Conservation (phyloP, 2,329 filamentous ascomycete species). For the Arthroderma sp. region DNA sequence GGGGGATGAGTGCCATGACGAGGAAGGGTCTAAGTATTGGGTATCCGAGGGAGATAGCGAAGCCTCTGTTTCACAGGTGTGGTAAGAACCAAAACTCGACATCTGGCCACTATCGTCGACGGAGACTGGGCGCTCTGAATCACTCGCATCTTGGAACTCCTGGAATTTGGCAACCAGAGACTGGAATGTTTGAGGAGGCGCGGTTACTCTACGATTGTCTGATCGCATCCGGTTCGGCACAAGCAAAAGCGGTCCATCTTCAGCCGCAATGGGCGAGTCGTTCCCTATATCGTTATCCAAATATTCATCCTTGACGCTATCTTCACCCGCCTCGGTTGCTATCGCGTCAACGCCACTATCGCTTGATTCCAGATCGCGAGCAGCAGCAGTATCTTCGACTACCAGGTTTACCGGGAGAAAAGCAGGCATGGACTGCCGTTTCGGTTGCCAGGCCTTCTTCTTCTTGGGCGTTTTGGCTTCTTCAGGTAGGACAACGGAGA, state of each 20-base stretch:
- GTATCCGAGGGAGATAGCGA: not conserved
- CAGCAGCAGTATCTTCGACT: not conserved
- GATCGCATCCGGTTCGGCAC: not conserved
- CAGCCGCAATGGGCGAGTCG: not conserved
- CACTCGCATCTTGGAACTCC: slow-evolving; percentile 15
- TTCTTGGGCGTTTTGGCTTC: slow-evolving; percentile 52
- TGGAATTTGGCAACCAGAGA: slow-evolving; percentile 31
- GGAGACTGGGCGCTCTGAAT: slow-evolving; percentile 16
- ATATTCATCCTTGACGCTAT: not conserved
- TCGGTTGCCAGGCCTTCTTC: slow-evolving; percentile 58
- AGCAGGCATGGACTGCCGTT: slow-evolving; percentile 21
- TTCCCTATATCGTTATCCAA: not conserved
- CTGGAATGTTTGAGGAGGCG: slow-evolving; percentile 25
- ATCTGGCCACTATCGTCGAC: slow-evolving; percentile 22
- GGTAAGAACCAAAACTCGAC: slow-evolving; percentile 34
- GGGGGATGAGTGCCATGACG: not conserved
- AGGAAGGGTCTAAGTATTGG: not conserved
- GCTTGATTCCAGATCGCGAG: slow-evolving; percentile 3
- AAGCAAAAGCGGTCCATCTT: not conserved
- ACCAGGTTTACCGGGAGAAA: slow-evolving; percentile 8
- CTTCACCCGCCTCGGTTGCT: not conserved
- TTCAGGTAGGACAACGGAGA: slow-evolving; percentile 62
- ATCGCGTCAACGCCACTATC: not conserved
- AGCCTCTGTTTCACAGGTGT: slow-evolving; percentile 20
- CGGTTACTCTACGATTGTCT: slow-evolving; percentile 14